A percentile compares a stretch with the other conserved stretches of the same genome.
Evolutionary conservation across 1,139 yeast genomes (phyloP).

Genomic region (Diutina mesorugosa): DNA sequence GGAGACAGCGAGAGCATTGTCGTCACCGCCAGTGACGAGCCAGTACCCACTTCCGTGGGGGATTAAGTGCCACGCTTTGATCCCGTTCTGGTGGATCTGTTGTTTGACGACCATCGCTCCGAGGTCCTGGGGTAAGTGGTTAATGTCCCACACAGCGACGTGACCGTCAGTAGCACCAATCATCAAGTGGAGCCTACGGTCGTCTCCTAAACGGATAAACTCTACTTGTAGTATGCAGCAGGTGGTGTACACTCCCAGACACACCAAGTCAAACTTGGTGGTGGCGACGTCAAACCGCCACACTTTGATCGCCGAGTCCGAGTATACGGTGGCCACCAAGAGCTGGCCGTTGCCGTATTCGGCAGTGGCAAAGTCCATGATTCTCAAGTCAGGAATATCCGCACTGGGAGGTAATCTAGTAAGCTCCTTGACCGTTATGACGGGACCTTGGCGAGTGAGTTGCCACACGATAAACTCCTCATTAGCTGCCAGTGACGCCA

Average conservation of each 20-base stretch:
- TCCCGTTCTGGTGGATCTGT: slow-evolving; percentile 72
- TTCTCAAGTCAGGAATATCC: slow-evolving; percentile 63
- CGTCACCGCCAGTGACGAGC: slow-evolving; percentile 82
- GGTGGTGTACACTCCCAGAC: slow-evolving; percentile 44
- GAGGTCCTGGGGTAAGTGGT: slow-evolving; percentile 5
- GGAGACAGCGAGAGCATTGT: slow-evolving; percentile 54
- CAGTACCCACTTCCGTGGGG: slow-evolving; percentile 12
- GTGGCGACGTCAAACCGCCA: slow-evolving; percentile 37
- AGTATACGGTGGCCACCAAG: slow-evolving; percentile 60
- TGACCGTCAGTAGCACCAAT: slow-evolving; percentile 79
- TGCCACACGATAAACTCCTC: slow-evolving; percentile 85
- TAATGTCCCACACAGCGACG: slow-evolving; percentile 43
- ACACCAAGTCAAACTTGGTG: slow-evolving; percentile 27
- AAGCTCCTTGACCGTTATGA: slow-evolving; percentile 31
- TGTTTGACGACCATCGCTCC: slow-evolving; percentile 25
- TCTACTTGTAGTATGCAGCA: slow-evolving; percentile 65
- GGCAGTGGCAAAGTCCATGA: slow-evolving; percentile 65
- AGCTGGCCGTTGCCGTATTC: slow-evolving; percentile 18
- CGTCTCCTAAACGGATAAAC: slow-evolving; percentile 20
- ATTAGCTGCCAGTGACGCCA: slow-evolving; percentile 68
- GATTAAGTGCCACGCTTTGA: slow-evolving; percentile 37
- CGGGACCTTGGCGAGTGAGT: slow-evolving; percentile 18
- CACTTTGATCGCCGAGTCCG: slow-evolving; percentile 65
- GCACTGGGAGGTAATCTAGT: slow-evolving; percentile 34
- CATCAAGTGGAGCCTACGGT: slow-evolving; percentile 19